phyloP scores from a whole-genome alignment of 2,329 filamentous ascomycete genomes.

The Seiridium cupressi region DNA sequence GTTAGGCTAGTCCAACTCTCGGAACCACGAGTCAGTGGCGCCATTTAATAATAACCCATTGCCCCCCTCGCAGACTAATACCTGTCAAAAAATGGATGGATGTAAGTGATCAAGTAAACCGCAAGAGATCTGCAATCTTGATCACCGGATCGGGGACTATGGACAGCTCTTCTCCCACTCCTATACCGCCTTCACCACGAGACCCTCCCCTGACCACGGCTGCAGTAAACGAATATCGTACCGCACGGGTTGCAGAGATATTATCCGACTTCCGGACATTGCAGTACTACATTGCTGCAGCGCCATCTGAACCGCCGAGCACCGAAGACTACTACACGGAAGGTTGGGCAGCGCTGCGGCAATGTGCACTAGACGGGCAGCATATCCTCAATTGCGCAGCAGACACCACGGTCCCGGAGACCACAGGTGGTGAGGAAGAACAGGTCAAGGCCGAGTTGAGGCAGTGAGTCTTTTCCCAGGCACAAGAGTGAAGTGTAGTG shows the following conservation, averaged over 20 bases:
- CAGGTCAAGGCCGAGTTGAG: conserved; percentile 61
- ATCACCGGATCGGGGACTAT: conserved; percentile 7
- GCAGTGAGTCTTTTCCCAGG: conserved; percentile 45
- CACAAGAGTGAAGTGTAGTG: neutral
- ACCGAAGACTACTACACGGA: conserved; percentile 61
- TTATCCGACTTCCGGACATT: conserved; percentile 60
- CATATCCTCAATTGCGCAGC: conserved; percentile 64
- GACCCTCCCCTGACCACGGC: conserved; percentile 1
- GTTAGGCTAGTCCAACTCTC: conserved; percentile 5
- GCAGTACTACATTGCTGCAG: conserved; percentile 61
- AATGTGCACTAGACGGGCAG: conserved; percentile 62
- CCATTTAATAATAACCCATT: conserved; percentile 3
- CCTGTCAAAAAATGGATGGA: conserved; percentile 26
- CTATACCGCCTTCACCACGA: neutral
- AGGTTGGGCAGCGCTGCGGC: conserved; percentile 60
- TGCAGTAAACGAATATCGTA: conserved; percentile 59
- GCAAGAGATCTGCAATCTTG: conserved; percentile 3
- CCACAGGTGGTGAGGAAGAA: conserved; percentile 54
- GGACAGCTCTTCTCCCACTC: conserved; percentile 4
- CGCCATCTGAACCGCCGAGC: conserved; percentile 52
- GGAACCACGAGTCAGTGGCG: conserved; percentile 2
- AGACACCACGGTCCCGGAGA: conserved; percentile 56
- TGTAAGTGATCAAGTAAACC: conserved; percentile 22
- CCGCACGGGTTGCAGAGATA: conserved; percentile 59
- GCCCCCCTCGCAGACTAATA: conserved; percentile 7